Base-by-base conservation (phyloP, 352 stramenopile species). In the Phytophthora pluvialis region DNA sequence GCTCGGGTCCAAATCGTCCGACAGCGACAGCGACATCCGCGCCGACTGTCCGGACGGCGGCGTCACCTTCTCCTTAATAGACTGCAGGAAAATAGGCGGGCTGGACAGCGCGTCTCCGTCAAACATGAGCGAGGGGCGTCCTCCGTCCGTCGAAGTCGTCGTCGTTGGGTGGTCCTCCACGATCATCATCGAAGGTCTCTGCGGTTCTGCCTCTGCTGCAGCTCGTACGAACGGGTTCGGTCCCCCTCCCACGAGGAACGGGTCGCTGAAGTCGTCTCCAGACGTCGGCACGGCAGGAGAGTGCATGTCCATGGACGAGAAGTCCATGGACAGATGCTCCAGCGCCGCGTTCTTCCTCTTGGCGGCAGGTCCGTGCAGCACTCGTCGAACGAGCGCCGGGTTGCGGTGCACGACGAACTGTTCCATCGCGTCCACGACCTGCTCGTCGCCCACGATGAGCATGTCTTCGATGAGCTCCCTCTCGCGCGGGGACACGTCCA, bases 361-460 rank as follows among this genome's bases (percentile, higher is more conserved):
- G 8, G 58, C 56, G 16, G 25, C 70, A 11, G 78, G 84, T 2
- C 84, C 81, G 18, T 60, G 73, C 36, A 93, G 47, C 32, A 83
- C 80, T 2, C 84, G 75, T 4, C 72, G 71, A 40, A 93, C 71
- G 0, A 67, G 68, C 11, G 75, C 77, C 13, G 76, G 52, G 58
- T 93, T 88, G 12, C 77, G 79, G 58, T 79, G 73, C 21, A 84
- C 55, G 7, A 84, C 65, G 51, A 90, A 93, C 66, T 91, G 80
- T 50, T 93, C 82, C 82, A 93, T 90, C 29, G 84, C 84, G 47
- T 93, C 82, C 7, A 89, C 80, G 32, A 91, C 78, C 57, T 90
- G 83, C 29, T 86, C 84, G 60, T 93, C 84, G 16, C 84, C 84
- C 38, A 80, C 70, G 57, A 90, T 79, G 40, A 93, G 69, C 71